Evolutionary conservation across 306 rosid species (phyloP).

Genomic region (Quercus bicolor): DNA sequence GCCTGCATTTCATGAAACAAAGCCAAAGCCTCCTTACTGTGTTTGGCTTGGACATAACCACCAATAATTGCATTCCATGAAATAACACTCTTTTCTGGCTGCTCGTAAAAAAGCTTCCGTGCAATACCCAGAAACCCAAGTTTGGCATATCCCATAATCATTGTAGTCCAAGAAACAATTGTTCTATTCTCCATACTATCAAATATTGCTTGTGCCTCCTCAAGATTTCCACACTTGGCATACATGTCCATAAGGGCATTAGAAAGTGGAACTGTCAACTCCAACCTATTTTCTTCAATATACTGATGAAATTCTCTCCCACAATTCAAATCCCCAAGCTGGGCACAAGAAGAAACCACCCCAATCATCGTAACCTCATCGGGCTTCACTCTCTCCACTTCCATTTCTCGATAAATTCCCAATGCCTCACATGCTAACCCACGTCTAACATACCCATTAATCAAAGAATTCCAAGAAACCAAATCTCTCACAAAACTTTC

Average conservation of each 20-base stretch:
- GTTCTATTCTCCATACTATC: slow-evolving; percentile 54
- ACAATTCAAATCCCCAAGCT: slow-evolving; percentile 51
- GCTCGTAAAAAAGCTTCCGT: slow-evolving; percentile 39
- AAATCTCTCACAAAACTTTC: slow-evolving; percentile 61
- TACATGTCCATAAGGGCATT: slow-evolving; percentile 84
- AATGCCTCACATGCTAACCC: slow-evolving; percentile 61
- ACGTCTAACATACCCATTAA: slow-evolving; percentile 62
- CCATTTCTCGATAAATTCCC: slow-evolving; percentile 49
- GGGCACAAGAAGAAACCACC: slow-evolving; percentile 69
- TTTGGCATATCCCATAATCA: slow-evolving; percentile 79
- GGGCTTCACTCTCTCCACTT: slow-evolving; percentile 50
- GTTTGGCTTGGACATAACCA: slow-evolving; percentile 72
- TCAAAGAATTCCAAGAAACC: slow-evolving; percentile 84
- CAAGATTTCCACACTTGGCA: slow-evolving; percentile 61
- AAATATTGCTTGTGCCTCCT: slow-evolving; percentile 46
- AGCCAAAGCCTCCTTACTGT: slow-evolving; percentile 66
- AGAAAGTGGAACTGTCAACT: slow-evolving; percentile 56
- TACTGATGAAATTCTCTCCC: slow-evolving; percentile 54
- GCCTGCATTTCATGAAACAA: slow-evolving; percentile 82
- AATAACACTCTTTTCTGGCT: slow-evolving; percentile 67
- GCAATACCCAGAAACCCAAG: slow-evolving; percentile 58
- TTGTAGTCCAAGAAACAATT: slow-evolving; percentile 68
- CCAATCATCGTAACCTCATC: slow-evolving; percentile 81
- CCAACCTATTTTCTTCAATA: slow-evolving; percentile 36
- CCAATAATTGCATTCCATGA: slow-evolving; percentile 88